phyloP scores from a whole-genome alignment of 176 grass and related monocot species.

The Oryza meridionalis region DNA sequence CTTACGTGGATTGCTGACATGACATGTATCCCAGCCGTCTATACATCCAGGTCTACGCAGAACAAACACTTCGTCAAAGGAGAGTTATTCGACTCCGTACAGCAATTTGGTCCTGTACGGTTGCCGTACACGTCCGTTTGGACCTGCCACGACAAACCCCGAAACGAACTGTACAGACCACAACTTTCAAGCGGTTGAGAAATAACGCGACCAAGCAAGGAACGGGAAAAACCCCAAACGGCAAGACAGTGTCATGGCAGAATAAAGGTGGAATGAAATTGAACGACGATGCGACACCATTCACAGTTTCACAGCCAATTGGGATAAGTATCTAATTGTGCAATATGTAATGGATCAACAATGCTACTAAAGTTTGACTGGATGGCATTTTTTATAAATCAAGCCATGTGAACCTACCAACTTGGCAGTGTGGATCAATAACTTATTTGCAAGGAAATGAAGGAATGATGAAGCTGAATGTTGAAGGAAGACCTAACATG shows the following conservation, averaged over 20 bases:
- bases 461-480: not conserved
- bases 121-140: not conserved
- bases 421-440: not conserved
- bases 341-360: not conserved
- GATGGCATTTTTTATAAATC: not conserved
- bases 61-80: conserved; percentile 8
- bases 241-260: not conserved
- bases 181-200: not conserved
- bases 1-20: not conserved
- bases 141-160: not conserved
- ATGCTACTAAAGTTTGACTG: not conserved
- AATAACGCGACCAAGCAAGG: not conserved
- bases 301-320: too few relatives aligned
- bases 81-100: not conserved
- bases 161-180: not conserved
- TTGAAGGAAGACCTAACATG: not conserved
- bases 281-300: not conserved
- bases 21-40: not conserved
- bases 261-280: not conserved
- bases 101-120: not conserved
- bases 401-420: not conserved
- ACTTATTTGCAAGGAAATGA: not conserved
- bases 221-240: not conserved
- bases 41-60: not conserved
- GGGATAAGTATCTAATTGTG: not conserved